Conservation (phyloP, 2,329 filamentous ascomycete genomes). For the Monosporascus sp. region DNA sequence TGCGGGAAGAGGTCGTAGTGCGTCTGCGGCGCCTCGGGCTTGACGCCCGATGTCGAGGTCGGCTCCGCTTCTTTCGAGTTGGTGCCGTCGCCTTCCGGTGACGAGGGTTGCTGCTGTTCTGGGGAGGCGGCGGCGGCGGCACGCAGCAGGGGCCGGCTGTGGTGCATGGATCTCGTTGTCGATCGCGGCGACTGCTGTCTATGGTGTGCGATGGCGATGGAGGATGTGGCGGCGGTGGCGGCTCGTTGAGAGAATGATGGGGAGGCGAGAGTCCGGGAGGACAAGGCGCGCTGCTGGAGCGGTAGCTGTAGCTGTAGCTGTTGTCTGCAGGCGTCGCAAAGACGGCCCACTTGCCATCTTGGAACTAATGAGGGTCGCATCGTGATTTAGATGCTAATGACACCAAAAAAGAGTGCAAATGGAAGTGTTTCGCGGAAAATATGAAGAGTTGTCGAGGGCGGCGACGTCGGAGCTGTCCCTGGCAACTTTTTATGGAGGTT, state of each 20-base stretch:
- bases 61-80: background rate
- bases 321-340: conserved; percentile 23
- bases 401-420: background rate
- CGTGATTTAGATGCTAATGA: background rate
- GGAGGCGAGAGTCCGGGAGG: background rate
- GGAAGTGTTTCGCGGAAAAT: too few relatives aligned
- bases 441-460: too few relatives aligned
- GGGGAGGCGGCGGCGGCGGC: background rate
- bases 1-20: conserved; percentile 87
- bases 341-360: conserved; percentile 14
- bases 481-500: too few relatives aligned
- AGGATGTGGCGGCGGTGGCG: background rate
- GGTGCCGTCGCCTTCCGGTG: background rate
- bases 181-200: too few relatives aligned
- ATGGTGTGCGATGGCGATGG: background rate
- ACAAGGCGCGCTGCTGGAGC: background rate
- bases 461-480: too few relatives aligned
- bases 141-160: background rate
- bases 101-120: background rate
- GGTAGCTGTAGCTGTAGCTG: conserved; percentile 8
- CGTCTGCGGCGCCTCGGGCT: conserved; percentile 35
- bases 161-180: background rate
- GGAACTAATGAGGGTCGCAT: conserved; percentile 20
- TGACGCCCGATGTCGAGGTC: background rate
- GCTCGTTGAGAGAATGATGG: background rate